Conservation (phyloP, 352 stramenopile genomes). For the Pythium volutum region DNA sequence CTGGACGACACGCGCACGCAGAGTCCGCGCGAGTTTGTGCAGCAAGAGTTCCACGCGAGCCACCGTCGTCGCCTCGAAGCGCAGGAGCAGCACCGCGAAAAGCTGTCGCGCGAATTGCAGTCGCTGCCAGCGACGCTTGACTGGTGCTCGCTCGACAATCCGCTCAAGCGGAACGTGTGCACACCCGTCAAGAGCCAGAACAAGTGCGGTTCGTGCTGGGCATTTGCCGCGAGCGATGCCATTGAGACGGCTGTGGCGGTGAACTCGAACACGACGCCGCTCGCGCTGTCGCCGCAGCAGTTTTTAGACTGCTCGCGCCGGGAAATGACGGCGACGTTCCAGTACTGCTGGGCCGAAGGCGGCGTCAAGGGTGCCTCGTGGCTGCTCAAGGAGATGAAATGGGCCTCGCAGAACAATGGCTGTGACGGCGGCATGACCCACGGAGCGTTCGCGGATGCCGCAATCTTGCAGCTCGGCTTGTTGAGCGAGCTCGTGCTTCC, state of each 20-base stretch:
- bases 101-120: constrained; percentile 15
- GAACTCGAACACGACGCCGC: constrained; percentile 34
- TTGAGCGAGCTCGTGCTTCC: constrained; percentile 63
- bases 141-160: constrained; percentile 76
- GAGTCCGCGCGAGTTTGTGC: constrained; percentile 47
- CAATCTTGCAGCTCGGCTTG: constrained; percentile 44
- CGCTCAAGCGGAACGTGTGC: constrained; percentile 59
- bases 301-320: constrained; percentile 74
- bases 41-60: constrained; percentile 48
- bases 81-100: background rate
- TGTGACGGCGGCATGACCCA: constrained; percentile 79
- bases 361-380: constrained; percentile 38
- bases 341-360: constrained; percentile 68
- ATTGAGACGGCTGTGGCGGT: constrained; percentile 76
- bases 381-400: constrained; percentile 71
- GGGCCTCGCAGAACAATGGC: constrained; percentile 63
- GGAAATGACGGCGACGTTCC: constrained; percentile 66
- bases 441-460: constrained; percentile 61
- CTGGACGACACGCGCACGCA: constrained; percentile 34
- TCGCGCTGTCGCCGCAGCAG: constrained; percentile 75
- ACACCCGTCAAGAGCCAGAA: constrained; percentile 78
- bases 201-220: constrained; percentile 82
- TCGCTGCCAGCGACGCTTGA: constrained; percentile 44
- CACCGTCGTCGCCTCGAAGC: constrained; percentile 33
- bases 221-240: constrained; percentile 72